Base-by-base conservation (phyloP, 805 yeast genomes). In the Metahyphopichia silvanorum region DNA sequence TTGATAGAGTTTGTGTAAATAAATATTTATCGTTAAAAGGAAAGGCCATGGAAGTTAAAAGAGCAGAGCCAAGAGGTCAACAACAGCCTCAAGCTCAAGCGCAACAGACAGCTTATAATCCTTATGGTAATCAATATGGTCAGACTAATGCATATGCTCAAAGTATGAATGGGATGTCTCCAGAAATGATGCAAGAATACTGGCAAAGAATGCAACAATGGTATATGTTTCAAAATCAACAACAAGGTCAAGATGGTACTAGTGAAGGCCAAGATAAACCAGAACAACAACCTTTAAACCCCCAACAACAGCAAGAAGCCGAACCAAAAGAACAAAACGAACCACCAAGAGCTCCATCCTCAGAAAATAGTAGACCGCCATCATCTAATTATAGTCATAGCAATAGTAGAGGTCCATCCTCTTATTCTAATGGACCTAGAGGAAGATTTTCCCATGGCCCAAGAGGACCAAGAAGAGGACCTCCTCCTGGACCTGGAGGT, bases 21-120 rank as follows among this genome's bases (percentile, higher is more conserved):
- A 84, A 83, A 58, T 87, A 79, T 53, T 74, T 91, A 43, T 78
- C 80, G 36, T 79, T 91, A 49, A 88, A 87, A 53, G 96, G 95
- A 29, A 86, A 83, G 51, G 73, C 81, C 35, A 82, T 84, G 77
- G 93, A 84, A 59, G 85, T 84, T 40, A 84, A 84, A 53, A 74
- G 87, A 55, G 93, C 93, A 3, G 89, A 81, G 54, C 89, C 91
- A 47, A 74, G 91, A 59, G 81, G 80, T 44, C 82, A 76, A 55
- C 86, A 81, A 35, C 69, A 63, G 33, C 69, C 56, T 41, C 52
- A 53, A 39, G 57, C 52, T 34, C 64, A 57, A 33, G 53, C 53
- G 39, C 60, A 54, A 25, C 57, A 45, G 33, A 47, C 49, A 35
- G 58, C 44, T 40, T 47, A 40, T 34, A 43, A 40, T 21, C 35